A percentile compares a stretch with the other conserved stretches of the same genome.
phyloP scores from a whole-genome alignment of 176 grass and related monocot species.

The Oryza meridionalis region DNA sequence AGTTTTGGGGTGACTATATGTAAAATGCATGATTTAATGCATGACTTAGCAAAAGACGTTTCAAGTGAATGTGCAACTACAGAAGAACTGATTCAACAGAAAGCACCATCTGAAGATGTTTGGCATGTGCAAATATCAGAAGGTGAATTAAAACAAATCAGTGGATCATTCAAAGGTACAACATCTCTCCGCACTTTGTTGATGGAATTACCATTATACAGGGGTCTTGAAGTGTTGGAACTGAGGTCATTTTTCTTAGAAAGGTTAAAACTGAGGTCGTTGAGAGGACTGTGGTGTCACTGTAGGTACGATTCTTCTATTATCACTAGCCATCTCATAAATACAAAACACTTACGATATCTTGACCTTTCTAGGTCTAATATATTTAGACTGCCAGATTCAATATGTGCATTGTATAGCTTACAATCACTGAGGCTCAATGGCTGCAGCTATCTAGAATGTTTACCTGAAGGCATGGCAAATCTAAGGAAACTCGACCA shows the following conservation, averaged over 20 bases:
- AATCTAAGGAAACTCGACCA: slow-evolving; percentile 3
- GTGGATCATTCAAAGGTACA: background rate
- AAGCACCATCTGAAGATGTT: background rate
- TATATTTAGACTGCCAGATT: background rate
- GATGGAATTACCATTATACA: background rate
- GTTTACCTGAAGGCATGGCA: background rate
- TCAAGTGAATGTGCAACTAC: background rate
- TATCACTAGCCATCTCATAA: background rate
- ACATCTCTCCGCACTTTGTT: slow-evolving; percentile 21
- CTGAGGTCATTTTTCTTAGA: too few relatives aligned
- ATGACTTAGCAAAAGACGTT: slow-evolving; percentile 25
- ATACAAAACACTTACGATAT: background rate
- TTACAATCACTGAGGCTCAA: background rate
- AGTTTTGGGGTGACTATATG: background rate
- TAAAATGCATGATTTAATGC: slow-evolving; percentile 43
- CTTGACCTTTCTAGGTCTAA: slow-evolving; percentile 15
- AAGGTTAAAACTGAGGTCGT: too few relatives aligned
- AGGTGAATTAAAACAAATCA: background rate
- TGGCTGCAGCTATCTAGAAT: background rate
- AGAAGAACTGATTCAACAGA: background rate
- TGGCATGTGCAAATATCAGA: background rate
- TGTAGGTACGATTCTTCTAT: too few relatives aligned
- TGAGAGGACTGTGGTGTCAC: too few relatives aligned
- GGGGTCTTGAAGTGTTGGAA: background rate
- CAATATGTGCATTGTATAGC: background rate